These are phyloP conservation scores for Sistotremastrum niveocremeum DNA, from an alignment of 768 basidiomycete species.

Conservation along the genomic window DNA sequence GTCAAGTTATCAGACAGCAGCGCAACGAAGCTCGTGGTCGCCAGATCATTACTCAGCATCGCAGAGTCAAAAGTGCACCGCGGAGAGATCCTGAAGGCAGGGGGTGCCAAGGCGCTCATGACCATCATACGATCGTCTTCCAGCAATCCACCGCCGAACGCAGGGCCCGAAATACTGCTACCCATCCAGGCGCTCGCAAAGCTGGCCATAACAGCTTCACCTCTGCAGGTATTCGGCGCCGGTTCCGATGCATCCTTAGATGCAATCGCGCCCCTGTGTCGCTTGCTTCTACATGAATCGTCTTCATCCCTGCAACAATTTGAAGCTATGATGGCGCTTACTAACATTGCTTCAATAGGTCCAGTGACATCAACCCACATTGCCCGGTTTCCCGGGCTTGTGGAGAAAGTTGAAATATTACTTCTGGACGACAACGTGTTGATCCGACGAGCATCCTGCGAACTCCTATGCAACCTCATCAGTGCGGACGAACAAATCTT, in stretches of 20 bases:
- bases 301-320: slow-evolving; percentile 74
- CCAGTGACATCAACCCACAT: slow-evolving; percentile 54
- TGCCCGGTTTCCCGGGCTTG: slow-evolving; percentile 42
- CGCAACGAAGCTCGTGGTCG: slow-evolving; percentile 43
- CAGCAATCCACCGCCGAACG: slow-evolving; percentile 8
- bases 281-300: slow-evolving; percentile 54
- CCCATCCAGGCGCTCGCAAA: slow-evolving; percentile 86
- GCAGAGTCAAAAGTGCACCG: slow-evolving; percentile 68
- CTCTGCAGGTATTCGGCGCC: slow-evolving; percentile 83
- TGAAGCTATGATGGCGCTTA: slow-evolving; percentile 91
- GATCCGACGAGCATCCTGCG: slow-evolving; percentile 75
- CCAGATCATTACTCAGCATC: slow-evolving; percentile 53
- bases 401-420: slow-evolving; percentile 56
- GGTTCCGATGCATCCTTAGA: slow-evolving; percentile 65
- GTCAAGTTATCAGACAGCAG: slow-evolving; percentile 47
- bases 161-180: slow-evolving; percentile 32
- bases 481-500: slow-evolving; percentile 65
- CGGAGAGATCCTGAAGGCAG: slow-evolving; percentile 62
- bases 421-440: slow-evolving; percentile 74
- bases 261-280: slow-evolving; percentile 67
- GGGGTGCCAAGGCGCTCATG: slow-evolving; percentile 57
- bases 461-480: slow-evolving; percentile 87
- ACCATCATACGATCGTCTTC: slow-evolving; percentile 36
- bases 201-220: slow-evolving; percentile 83
- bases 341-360: slow-evolving; percentile 78